These are phyloP conservation scores for Aspergillus tamarii DNA, from an alignment of 2,329 filamentous ascomycete species.

Conservation along the genomic window DNA sequence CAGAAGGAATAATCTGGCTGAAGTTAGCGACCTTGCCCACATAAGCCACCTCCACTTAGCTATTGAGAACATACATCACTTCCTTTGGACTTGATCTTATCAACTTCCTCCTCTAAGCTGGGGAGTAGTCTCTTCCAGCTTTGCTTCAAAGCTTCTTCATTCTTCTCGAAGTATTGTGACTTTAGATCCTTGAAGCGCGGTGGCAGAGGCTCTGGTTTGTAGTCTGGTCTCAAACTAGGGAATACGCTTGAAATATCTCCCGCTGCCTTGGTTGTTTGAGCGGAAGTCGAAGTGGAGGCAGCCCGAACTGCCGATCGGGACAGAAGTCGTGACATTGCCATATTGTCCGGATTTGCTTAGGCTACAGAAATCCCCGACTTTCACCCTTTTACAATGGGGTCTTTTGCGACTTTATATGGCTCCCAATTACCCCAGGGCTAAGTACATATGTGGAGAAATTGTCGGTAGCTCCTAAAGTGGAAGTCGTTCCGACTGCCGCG, in stretches of 20 bases:
- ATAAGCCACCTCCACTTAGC: too few species aligned
- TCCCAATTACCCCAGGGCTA: constrained; percentile 1
- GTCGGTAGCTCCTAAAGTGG: constrained; percentile 13
- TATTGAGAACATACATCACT: constrained; percentile 38
- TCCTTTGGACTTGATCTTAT: constrained; percentile 45
- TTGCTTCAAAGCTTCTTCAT: constrained; percentile 41
- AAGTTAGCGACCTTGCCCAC: constrained; percentile 10
- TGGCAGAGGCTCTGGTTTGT: constrained; percentile 46
- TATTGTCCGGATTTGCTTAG: constrained; percentile 14
- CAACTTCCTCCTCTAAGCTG: constrained; percentile 44
- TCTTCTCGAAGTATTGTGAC: constrained; percentile 39
- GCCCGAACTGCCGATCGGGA: constrained; percentile 32
- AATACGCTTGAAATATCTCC: constrained; percentile 55
- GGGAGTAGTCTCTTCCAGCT: constrained; percentile 49
- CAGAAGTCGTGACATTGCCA: constrained; percentile 35
- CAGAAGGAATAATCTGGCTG: constrained; percentile 45
- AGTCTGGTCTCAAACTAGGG: constrained; percentile 48
- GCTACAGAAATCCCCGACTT: too few species aligned
- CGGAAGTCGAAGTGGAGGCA: constrained; percentile 35
- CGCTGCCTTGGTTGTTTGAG: constrained; percentile 45
- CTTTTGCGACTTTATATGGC: constrained; percentile 21
- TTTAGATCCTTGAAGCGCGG: constrained; percentile 48
- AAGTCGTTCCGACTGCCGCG: constrained; percentile 19
- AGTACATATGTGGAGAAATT: constrained; percentile 15
- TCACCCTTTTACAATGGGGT: too few species aligned